These are phyloP conservation scores for Tolypocladium paradoxum DNA, from an alignment of 2,329 filamentous ascomycete species.

Conservation along the genomic window DNA sequence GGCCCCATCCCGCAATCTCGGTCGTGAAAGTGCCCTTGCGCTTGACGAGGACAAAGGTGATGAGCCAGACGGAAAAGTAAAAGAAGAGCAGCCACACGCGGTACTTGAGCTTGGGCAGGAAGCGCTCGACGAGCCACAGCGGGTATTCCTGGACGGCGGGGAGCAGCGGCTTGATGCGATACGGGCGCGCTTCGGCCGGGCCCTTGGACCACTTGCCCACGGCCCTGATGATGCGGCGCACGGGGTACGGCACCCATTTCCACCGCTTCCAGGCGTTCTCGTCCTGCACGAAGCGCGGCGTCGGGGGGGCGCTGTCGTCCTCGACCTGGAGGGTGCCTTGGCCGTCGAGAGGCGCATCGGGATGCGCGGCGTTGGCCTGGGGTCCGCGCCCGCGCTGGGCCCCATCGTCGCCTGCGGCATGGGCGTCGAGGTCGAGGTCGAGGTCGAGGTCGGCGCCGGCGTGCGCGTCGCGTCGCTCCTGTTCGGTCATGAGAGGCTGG, in stretches of 20 bases:
- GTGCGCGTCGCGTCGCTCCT: conserved; percentile 18
- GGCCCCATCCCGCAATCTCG: conserved; percentile 58
- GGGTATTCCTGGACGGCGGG: conserved; percentile 58
- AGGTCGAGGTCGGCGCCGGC: conserved; percentile 9
- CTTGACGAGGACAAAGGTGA: conserved; percentile 59
- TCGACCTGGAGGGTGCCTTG: conserved; percentile 33
- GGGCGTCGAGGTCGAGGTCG: neutral
- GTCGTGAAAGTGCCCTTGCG: conserved; percentile 47
- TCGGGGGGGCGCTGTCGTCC: conserved; percentile 29
- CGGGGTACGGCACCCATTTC: conserved; percentile 48
- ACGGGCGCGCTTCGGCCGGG: conserved; percentile 38
- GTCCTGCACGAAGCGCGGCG: conserved; percentile 52
- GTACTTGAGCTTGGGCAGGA: conserved; percentile 48
- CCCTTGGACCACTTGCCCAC: conserved; percentile 42
- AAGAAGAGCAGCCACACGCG: conserved; percentile 46
- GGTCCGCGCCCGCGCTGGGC: conserved; percentile 4
- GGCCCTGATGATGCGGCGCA: conserved; percentile 33
- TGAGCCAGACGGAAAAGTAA: conserved; percentile 56
- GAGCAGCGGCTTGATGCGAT: conserved; percentile 47
- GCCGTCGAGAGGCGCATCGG: conserved; percentile 29
- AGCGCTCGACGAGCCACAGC: conserved; percentile 49
- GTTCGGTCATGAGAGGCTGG: conserved; percentile 27
- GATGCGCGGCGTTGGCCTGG: conserved; percentile 18
- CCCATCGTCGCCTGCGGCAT: neutral
- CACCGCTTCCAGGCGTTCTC: conserved; percentile 34